Evolutionary conservation across 352 stramenopile species (phyloP), one percentile per base, ranked within the genome.

Genomic region (Globisporangium canariense): DNA sequence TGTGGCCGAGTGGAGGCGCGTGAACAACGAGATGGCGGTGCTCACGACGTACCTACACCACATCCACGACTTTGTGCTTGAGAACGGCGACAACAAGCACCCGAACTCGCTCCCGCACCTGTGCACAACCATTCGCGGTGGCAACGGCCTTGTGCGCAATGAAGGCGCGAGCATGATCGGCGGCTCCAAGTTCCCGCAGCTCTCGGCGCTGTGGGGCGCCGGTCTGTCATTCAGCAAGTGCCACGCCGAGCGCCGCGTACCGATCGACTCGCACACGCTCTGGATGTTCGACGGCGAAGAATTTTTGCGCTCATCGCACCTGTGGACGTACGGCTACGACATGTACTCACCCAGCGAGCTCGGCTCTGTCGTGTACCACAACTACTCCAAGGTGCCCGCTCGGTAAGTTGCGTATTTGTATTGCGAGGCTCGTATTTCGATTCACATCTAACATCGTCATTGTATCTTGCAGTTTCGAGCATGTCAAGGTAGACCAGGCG

Each of bases 201-300:
- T 95, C 28, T 73, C 72, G 36, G 82, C 83, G 36, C 68, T 94
- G 8, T 94, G 86, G 86, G 83, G 86, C 25, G 86, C 82, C 25
- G 86, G 86, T 18, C 66, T 94, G 7, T 91, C 80, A n/a, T 94
- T 92, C 57, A 84, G 76, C 74, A 94, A 94, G 70, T 94, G 86
- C 62, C 86, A 94, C 62, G 84, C 86, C 10, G 86, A 94, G 71
- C 79, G 74, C 20, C 82, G 82, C 14, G 83, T 89, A 56, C 77
- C 65, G 2, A 77, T 94, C 41, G 86, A 94, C 55, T 86, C 83
- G 53, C 86, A 94, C 61, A 93, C 82, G 58, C 72, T 92, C 32
- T 90, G 81, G 81, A 85, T 90, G 76, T 90, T 89, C 52, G 81
- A 90, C 45, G 81, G 81, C 7, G 81, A 90, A 62, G 81, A 90